A percentile compares a stretch with the other conserved stretches of the same genome.
These are phyloP conservation scores for Colletotrichum sansevieriae DNA, from an alignment of 2,329 filamentous ascomycete species.

Conservation along the genomic window DNA sequence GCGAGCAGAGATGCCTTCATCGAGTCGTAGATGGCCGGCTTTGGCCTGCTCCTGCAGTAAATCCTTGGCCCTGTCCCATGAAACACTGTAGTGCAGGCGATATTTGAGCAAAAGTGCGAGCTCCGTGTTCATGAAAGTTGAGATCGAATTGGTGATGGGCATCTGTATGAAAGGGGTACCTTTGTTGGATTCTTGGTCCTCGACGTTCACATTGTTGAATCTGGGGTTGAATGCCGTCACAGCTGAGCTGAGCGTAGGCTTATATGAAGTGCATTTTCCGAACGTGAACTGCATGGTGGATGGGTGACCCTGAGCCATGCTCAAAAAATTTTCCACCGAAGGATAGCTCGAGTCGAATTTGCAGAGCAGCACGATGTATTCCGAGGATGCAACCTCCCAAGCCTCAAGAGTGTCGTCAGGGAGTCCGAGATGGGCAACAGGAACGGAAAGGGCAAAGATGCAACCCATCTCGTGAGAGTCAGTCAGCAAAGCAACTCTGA, in stretches of 20 bases:
- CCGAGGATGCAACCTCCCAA: constrained; percentile 76
- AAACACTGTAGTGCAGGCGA: constrained; percentile 44
- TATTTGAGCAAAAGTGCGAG: constrained; percentile 74
- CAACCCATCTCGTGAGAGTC: constrained; percentile 56
- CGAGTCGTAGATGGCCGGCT: constrained; percentile 17
- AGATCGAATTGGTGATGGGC: constrained; percentile 80
- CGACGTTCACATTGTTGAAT: constrained; percentile 14
- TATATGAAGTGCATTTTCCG: constrained; percentile 79
- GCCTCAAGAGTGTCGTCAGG: constrained; percentile 81
- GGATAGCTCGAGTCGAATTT: constrained; percentile 74
- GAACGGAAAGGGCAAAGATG: constrained; percentile 76
- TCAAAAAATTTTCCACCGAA: constrained; percentile 66
- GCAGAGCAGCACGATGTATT: constrained; percentile 82
- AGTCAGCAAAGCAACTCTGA: constrained; percentile 75
- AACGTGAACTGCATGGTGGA: constrained; percentile 69
- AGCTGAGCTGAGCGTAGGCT: constrained; percentile 72
- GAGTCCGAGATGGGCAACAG: constrained; percentile 77
- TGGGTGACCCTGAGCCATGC: constrained; percentile 52
- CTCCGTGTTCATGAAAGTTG: constrained; percentile 74
- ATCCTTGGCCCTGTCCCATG: constrained; percentile 42
- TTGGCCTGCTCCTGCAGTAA: constrained; percentile 24
- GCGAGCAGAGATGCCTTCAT: background rate
- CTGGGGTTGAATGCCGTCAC: constrained; percentile 61
- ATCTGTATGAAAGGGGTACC: constrained; percentile 61
- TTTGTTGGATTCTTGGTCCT: background rate